These are phyloP conservation scores for Silene conica DNA, from an alignment of 148 eudicot genomes.

Conservation along the genomic window DNA sequence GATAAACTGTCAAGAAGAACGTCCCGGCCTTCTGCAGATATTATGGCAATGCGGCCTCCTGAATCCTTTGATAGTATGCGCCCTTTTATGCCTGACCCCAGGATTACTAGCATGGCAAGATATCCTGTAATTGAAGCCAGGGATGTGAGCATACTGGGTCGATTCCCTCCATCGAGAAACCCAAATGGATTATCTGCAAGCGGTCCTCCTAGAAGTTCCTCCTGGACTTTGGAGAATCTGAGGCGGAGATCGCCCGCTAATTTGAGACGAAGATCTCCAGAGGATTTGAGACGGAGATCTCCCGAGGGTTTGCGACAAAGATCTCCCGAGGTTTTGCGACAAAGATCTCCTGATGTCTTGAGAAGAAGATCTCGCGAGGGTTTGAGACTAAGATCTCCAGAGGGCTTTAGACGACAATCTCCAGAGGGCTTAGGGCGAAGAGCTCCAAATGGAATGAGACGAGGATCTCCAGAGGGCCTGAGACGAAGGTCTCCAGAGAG, in stretches of 20 bases:
- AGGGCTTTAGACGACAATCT: neutral
- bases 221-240: conserved; percentile 53
- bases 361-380: neutral
- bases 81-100: conserved; percentile 28
- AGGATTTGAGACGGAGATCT: neutral
- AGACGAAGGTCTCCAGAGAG: conserved; percentile 15
- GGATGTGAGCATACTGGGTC: conserved; percentile 29
- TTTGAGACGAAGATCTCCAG: neutral
- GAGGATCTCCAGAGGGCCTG: neutral
- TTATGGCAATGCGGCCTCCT: conserved; percentile 42
- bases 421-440: neutral
- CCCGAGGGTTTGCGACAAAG: neutral
- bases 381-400: conserved; percentile 8
- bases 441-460: conserved; percentile 8
- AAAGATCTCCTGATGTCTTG: conserved; percentile 3
- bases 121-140: conserved; percentile 29
- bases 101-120: conserved; percentile 27
- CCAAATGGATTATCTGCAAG: conserved; percentile 34
- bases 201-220: conserved; percentile 44
- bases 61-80: conserved; percentile 29
- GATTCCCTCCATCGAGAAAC: conserved; percentile 38
- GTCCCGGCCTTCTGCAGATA: conserved; percentile 24
- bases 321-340: conserved; percentile 2
- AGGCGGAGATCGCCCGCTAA: conserved; percentile 24
- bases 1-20: conserved; percentile 44